Evolutionary conservation across 805 yeast species (phyloP).

Genomic region (Novakomyces olei): DNA sequence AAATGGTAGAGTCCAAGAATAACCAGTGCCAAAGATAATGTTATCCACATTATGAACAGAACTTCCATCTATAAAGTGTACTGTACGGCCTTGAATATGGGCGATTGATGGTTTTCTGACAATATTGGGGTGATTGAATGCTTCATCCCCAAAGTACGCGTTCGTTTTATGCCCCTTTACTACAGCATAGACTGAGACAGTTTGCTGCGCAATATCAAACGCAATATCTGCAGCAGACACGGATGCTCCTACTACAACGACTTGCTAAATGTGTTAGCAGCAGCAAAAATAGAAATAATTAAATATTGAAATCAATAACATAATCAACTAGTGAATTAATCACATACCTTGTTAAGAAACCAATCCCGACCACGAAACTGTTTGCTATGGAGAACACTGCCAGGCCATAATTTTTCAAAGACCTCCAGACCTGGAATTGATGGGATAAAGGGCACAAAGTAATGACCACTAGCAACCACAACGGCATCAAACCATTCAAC

Average conservation of each 20-base stretch:
- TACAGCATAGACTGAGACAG: not conserved
- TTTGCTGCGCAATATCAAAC: constrained; percentile 28
- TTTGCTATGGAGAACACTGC: constrained; percentile 34
- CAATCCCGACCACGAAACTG: constrained; percentile 27
- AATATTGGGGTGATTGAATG: too few species aligned
- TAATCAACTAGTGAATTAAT: too few species aligned
- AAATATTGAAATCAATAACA: too few species aligned
- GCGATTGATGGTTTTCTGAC: not conserved
- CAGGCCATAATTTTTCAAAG: constrained; percentile 25
- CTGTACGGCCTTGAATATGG: constrained; percentile 6
- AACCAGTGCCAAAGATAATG: constrained; percentile 57
- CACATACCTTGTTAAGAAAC: constrained; percentile 17
- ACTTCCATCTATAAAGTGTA: constrained; percentile 29
- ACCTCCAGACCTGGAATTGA: constrained; percentile 29
- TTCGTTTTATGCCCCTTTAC: not conserved
- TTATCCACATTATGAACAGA: constrained; percentile 27
- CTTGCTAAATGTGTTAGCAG: too few species aligned
- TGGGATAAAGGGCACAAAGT: constrained; percentile 40
- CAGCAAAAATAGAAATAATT: too few species aligned
- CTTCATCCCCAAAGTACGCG: too few species aligned
- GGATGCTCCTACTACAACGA: constrained; percentile 42
- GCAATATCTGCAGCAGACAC: constrained; percentile 62
- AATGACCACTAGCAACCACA: constrained; percentile 42
- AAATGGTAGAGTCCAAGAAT: constrained; percentile 42
- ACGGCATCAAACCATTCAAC: constrained; percentile 31